Percentiles rank a stretch among this genome's conserved stretches.
These are phyloP conservation scores for Petunia secreta DNA, from an alignment of 257 asterid genomes.

Conservation along the genomic window DNA sequence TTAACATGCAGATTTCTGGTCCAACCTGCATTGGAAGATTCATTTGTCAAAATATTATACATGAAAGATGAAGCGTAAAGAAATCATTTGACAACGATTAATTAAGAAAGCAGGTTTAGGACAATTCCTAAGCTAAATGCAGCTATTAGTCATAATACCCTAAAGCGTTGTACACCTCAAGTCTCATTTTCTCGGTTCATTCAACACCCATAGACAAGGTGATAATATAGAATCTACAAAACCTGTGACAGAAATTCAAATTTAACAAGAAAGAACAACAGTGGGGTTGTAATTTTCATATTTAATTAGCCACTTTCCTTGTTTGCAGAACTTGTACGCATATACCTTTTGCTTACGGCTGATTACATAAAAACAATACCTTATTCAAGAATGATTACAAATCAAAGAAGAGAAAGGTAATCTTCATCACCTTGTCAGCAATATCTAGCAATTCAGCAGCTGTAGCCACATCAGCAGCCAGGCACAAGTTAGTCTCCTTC, in stretches of 20 bases:
- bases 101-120: not conserved
- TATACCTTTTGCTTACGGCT: not conserved
- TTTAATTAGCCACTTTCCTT: not conserved
- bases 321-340: not conserved
- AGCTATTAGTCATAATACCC: not conserved
- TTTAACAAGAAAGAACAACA: slow-evolving; percentile 3
- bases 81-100: not conserved
- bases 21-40: slow-evolving; percentile 73
- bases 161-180: not conserved
- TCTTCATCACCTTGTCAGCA: slow-evolving; percentile 76
- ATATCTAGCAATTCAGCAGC: slow-evolving; percentile 89
- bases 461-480: slow-evolving; percentile 97
- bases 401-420: not conserved
- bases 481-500: slow-evolving; percentile 85
- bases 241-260: not conserved
- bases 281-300: not conserved
- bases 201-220: not conserved
- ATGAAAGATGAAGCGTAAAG: not conserved
- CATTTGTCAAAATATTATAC: slow-evolving; percentile 30
- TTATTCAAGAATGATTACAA: not conserved
- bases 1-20: slow-evolving; percentile 94
- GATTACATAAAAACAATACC: not conserved
- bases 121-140: slow-evolving; percentile 6
- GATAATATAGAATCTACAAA: not conserved
- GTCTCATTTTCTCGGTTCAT: not conserved